phyloP scores from a whole-genome alignment of 306 rosid species.

The Arachis stenosperma region DNA sequence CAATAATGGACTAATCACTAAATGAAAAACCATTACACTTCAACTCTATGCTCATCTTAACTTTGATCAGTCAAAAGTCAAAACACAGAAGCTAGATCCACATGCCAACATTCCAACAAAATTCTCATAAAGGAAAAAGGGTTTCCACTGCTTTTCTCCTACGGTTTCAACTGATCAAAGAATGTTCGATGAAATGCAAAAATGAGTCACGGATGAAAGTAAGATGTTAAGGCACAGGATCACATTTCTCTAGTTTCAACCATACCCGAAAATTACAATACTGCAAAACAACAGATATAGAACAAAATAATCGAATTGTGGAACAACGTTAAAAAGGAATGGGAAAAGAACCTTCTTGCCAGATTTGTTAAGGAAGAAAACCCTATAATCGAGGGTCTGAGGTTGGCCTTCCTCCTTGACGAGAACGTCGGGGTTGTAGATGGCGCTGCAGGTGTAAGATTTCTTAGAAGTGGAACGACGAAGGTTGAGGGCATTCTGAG shows the following conservation, averaged over 20 bases:
- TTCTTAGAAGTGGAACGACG: slow-evolving; percentile 35
- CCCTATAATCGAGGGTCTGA: slow-evolving; percentile 78
- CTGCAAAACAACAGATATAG: not conserved
- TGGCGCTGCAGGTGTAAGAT: slow-evolving; percentile 67
- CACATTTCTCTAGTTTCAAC: not conserved
- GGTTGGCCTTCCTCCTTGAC: slow-evolving; percentile 79
- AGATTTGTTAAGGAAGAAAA: slow-evolving; percentile 67
- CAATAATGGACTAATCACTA: not conserved
- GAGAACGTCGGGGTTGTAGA: slow-evolving; percentile 70
- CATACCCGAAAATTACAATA: slow-evolving; percentile 14
- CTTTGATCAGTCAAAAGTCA: not conserved
- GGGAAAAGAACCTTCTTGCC: slow-evolving; percentile 69
- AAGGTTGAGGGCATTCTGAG: slow-evolving; percentile 37
- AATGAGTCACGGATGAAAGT: not conserved
- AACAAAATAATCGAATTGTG: not conserved
- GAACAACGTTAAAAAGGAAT: not conserved
- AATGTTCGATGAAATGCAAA: not conserved
- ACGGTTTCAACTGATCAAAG: not conserved
- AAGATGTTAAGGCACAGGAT: slow-evolving; percentile 30
- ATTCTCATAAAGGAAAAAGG: not conserved
- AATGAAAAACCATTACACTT: not conserved
- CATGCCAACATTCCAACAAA: not conserved
- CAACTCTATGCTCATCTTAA: not conserved
- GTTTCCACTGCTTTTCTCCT: not conserved
- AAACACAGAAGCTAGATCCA: not conserved